Conservation (phyloP, 352 stramenopile species). For the Phytophthora capsici region DNA sequence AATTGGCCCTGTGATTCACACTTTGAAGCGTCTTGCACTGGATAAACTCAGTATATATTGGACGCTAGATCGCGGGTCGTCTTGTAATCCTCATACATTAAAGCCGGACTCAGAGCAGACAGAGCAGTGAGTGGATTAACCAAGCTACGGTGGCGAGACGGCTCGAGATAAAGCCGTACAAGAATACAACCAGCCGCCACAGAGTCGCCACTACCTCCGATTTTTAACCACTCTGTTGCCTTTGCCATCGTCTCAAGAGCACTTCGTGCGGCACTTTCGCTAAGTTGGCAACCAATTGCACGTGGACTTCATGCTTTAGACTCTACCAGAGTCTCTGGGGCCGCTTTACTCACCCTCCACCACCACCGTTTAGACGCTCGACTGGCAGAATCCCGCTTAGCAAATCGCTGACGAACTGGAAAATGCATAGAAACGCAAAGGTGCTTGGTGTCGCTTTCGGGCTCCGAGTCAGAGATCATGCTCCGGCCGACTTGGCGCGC, state of each 20-base stretch:
- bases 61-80: too few relatives aligned
- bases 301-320: neutral
- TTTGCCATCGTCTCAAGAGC: neutral
- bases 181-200: too few relatives aligned
- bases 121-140: too few relatives aligned
- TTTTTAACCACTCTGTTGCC: slow-evolving; percentile 1
- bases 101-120: too few relatives aligned
- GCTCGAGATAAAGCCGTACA: too few relatives aligned
- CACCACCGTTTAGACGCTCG: neutral
- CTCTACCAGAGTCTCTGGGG: too few relatives aligned
- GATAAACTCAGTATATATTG: too few relatives aligned
- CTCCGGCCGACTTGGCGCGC: slow-evolving; percentile 7
- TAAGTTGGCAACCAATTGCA: neutral
- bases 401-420: slow-evolving; percentile 27
- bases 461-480: too few relatives aligned
- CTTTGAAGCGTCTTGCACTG: too few relatives aligned
- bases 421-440: slow-evolving; percentile 24
- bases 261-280: slow-evolving; percentile 14
- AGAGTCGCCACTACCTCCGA: neutral
- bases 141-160: too few relatives aligned
- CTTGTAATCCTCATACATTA: too few relatives aligned
- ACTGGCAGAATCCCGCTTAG: slow-evolving; percentile 18
- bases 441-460: neutral
- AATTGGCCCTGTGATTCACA: too few relatives aligned
- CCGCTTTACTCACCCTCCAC: neutral